These are phyloP conservation scores for Gnetum montanum DNA, from an alignment of 75 land plant species.

Conservation along the genomic window DNA sequence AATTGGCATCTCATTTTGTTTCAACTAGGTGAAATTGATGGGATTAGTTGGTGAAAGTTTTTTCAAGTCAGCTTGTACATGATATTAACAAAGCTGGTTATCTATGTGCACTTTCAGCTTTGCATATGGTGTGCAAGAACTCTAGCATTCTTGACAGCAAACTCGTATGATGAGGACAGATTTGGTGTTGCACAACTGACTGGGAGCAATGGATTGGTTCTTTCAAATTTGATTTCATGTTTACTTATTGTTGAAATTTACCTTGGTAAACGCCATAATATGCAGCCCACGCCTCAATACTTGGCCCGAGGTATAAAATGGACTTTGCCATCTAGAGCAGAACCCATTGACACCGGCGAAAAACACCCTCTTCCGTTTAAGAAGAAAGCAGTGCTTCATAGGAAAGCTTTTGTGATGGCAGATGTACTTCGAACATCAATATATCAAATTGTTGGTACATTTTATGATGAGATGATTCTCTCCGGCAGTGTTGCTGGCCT, in stretches of 20 bases:
- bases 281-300: conserved; percentile 36
- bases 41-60: too few relatives aligned
- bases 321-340: conserved; percentile 55
- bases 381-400: conserved; percentile 39
- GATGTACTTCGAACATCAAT: conserved; percentile 77
- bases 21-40: too few relatives aligned
- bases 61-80: too few relatives aligned
- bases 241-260: conserved; percentile 76
- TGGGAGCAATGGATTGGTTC: conserved; percentile 64
- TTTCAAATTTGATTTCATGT: conserved; percentile 70
- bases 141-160: conserved; percentile 61
- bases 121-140: conserved; percentile 77
- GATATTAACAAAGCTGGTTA: too few relatives aligned
- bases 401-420: conserved; percentile 71
- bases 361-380: conserved; percentile 26
- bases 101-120: conserved; percentile 39
- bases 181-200: conserved; percentile 92
- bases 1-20: too few relatives aligned
- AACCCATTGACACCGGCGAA: conserved; percentile 16
- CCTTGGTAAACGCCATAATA: conserved; percentile 71
- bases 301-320: conserved; percentile 72
- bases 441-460: conserved; percentile 63
- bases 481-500: conserved; percentile 17
- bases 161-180: conserved; percentile 64
- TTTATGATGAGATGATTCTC: conserved; percentile 60